Base-by-base conservation (phyloP, 306 rosid species). In the Cucumis hystrix region DNA sequence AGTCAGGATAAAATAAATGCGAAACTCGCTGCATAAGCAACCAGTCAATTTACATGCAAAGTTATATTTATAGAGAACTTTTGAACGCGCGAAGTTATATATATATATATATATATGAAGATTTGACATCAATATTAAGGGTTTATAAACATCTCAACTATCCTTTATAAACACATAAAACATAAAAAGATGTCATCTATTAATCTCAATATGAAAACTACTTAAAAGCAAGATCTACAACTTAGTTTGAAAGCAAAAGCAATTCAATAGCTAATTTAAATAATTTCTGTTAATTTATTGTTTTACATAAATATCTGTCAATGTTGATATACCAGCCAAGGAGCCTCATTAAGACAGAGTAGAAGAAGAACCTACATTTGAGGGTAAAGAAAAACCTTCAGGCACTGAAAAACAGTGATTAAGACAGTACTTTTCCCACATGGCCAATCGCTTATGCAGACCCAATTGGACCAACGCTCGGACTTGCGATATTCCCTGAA, bases 361-460 rank as follows among this genome's bases (percentile, higher is more conserved):
- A 49, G 55, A 52, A 37, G 15, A 69, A 60, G 63, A 79, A 80
- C 93, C 2, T 89, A 95, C 97, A 20, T 40, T 75, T 72, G 84
- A 89, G 75, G 92, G 84, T 82, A 86, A 61, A 35, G 70, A 80
- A 78, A 95, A 88, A 33, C 92, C 95, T 62, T 77, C 83, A 4
- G 97, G 97, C 72, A 90, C 90, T 69, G 87, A 59, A 76, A 95
- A 95, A 77, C 93, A 90, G 80, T 90, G 92, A 17, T 54, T 80
- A 59, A 85, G 90, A 80, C 93, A 87, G 69, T 87, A 89, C 66
- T 84, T 80, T 89, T 92, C 97, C 99, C 99, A 95, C 86, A 83
- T 80, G 40, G 79, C 78, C 20, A 95, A 84, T 80, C 87, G 82
- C 79, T 85, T 84, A 82, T 88, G 90, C 83, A 90, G 75, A 77